A percentile compares a stretch with the other conserved stretches of the same genome.
Conservation (phyloP, 202 grass and related monocot genomes). For the Zoysia matrella region DNA sequence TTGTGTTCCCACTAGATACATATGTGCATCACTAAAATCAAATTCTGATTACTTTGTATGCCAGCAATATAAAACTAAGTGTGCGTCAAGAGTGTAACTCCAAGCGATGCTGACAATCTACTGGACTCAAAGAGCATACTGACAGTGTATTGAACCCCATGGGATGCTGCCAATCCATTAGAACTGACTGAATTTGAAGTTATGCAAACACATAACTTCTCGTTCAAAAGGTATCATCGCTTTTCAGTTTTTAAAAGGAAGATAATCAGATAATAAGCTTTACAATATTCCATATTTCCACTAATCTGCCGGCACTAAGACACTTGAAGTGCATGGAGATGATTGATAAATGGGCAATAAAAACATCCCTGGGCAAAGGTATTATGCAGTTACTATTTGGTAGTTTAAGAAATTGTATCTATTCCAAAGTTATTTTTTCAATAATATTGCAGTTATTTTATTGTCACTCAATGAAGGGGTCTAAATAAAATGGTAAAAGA, state of each 20-base stretch:
- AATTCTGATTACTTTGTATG: conserved; percentile 9
- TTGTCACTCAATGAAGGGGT: conserved; percentile 18
- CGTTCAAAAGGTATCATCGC: neutral
- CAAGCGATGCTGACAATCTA: neutral
- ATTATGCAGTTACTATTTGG: conserved; percentile 6
- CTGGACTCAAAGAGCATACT: neutral
- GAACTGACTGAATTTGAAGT: neutral
- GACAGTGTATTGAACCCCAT: neutral
- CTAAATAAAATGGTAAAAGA: conserved; percentile 38
- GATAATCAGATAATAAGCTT: neutral
- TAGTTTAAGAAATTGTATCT: neutral
- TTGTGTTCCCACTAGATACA: neutral
- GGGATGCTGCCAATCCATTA: neutral
- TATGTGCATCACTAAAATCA: conserved; percentile 16
- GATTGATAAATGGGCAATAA: neutral
- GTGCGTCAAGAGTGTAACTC: neutral
- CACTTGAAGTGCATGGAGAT: neutral
- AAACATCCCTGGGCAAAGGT: conserved; percentile 1
- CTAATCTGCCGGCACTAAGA: neutral
- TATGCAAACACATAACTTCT: conserved; percentile 6
- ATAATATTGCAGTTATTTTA: neutral
- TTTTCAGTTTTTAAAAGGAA: neutral
- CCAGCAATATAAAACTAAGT: conserved; percentile 6
- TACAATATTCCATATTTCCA: neutral
- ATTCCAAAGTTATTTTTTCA: neutral